A percentile compares a stretch with the other conserved stretches of the same genome.
These are phyloP conservation scores for Fusarium tjaetaba DNA, from an alignment of 2,329 filamentous ascomycete genomes.

Conservation along the genomic window DNA sequence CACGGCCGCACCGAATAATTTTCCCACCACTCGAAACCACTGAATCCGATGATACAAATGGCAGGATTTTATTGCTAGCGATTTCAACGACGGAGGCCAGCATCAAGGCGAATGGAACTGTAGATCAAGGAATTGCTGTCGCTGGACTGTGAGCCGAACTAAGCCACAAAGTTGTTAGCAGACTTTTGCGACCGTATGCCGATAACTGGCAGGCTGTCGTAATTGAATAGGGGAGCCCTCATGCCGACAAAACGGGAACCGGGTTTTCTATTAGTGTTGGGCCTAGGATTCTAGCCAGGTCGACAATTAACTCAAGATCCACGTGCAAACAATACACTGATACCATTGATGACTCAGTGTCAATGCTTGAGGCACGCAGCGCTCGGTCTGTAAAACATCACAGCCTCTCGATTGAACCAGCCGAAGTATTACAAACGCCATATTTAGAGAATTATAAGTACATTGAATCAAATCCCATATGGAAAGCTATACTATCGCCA, in stretches of 20 bases:
- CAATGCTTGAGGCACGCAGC: neutral
- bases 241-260: neutral
- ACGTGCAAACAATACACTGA: neutral
- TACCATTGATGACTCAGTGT: neutral
- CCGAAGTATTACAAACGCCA: too few species aligned
- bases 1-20: neutral
- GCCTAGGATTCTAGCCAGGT: neutral
- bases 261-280: neutral
- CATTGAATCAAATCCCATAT: too few species aligned
- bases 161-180: neutral
- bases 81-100: neutral
- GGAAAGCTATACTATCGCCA: too few species aligned
- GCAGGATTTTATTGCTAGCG: neutral
- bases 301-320: neutral
- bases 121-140: too few species aligned
- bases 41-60: rapidly evolving
- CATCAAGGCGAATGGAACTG: neutral
- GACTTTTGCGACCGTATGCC: neutral
- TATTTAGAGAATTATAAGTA: too few species aligned
- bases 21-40: neutral
- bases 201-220: neutral
- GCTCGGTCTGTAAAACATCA: neutral
- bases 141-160: neutral
- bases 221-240: neutral
- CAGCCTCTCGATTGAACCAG: neutral